Evolutionary conservation across 2,329 filamentous ascomycete genomes (phyloP).

Genomic region (Blastomyces silverae): DNA sequence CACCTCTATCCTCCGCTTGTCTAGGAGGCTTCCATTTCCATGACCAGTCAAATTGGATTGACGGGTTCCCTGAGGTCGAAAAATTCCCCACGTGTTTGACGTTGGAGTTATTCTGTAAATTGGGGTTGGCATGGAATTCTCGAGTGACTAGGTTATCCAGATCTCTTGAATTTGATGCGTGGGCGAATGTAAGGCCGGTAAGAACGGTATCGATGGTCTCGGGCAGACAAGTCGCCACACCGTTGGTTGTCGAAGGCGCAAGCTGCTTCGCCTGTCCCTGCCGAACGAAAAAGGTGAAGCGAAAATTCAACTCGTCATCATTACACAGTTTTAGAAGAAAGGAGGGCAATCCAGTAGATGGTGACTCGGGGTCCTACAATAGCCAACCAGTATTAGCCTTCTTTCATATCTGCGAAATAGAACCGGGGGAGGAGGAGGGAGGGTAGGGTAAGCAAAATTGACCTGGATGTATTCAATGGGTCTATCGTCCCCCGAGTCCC

Average conservation of each 20-base stretch:
- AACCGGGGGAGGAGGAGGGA: conserved; percentile 16
- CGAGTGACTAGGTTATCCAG: conserved; percentile 89
- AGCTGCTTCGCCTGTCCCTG: conserved; percentile 44
- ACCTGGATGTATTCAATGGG: conserved; percentile 92
- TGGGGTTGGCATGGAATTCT: conserved; percentile 95
- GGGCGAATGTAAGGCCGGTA: conserved; percentile 85
- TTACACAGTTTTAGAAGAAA: conserved; percentile 83
- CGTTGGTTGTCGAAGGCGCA: conserved; percentile 48
- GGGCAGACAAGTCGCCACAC: conserved; percentile 46
- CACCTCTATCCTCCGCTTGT: conserved; percentile 68
- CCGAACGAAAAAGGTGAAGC: conserved; percentile 78
- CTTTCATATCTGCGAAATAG: conserved; percentile 15
- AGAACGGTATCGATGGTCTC: conserved; percentile 64
- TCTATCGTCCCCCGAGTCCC: conserved; percentile 64
- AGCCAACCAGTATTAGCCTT: neutral
- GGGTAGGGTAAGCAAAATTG: conserved; percentile 27
- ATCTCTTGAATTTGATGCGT: conserved; percentile 76
- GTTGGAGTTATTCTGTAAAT: conserved; percentile 94
- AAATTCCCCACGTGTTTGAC: conserved; percentile 93
- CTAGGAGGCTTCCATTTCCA: conserved; percentile 97
- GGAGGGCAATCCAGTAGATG: conserved; percentile 44
- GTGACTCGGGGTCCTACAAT: conserved; percentile 67
- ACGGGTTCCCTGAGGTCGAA: conserved; percentile 71
- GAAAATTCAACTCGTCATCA: conserved; percentile 88
- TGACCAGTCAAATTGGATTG: conserved; percentile 85